Evolutionary conservation across 345 rosid species (phyloP).

Genomic region (Arabidopsis arenosa): DNA sequence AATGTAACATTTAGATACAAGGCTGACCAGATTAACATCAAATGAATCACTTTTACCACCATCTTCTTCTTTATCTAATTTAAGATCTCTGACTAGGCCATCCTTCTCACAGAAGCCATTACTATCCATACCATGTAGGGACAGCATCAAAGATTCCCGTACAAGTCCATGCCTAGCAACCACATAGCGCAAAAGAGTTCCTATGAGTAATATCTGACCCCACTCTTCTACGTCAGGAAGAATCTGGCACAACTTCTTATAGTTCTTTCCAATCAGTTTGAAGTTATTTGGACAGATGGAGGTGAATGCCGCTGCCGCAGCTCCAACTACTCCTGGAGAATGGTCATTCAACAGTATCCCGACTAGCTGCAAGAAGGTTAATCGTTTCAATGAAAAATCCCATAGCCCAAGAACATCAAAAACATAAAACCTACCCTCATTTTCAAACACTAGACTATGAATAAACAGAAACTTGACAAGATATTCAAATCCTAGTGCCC

Average conservation of each 20-base stretch:
- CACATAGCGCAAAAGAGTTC: slow-evolving; percentile 76
- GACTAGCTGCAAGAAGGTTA: slow-evolving; percentile 66
- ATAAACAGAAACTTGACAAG: slow-evolving; percentile 1
- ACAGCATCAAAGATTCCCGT: slow-evolving; percentile 85
- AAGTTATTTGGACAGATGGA: slow-evolving; percentile 87
- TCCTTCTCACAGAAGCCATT: slow-evolving; percentile 54
- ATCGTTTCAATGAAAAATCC: background rate
- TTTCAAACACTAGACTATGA: slow-evolving; percentile 12
- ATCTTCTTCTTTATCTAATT: slow-evolving; percentile 45
- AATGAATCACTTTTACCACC: slow-evolving; percentile 42
- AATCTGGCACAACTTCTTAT: slow-evolving; percentile 79
- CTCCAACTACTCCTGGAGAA: slow-evolving; percentile 96
- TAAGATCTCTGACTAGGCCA: slow-evolving; percentile 47
- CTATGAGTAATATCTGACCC: slow-evolving; percentile 90
- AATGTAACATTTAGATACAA: slow-evolving; percentile 74
- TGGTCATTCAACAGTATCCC: slow-evolving; percentile 77
- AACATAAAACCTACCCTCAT: background rate
- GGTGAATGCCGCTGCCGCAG: slow-evolving; percentile 92
- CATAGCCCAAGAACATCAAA: slow-evolving; percentile 5
- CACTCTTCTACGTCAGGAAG: slow-evolving; percentile 99
- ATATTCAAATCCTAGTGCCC: background rate
- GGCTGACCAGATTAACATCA: slow-evolving; percentile 44
- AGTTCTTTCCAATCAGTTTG: slow-evolving; percentile 67
- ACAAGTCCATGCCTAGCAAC: slow-evolving; percentile 90
- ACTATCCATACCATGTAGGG: slow-evolving; percentile 51